Evolutionary conservation across 2,329 filamentous ascomycete genomes (phyloP), one percentile per base, ranked within the genome.

Genomic region (Phialophora tarda): DNA sequence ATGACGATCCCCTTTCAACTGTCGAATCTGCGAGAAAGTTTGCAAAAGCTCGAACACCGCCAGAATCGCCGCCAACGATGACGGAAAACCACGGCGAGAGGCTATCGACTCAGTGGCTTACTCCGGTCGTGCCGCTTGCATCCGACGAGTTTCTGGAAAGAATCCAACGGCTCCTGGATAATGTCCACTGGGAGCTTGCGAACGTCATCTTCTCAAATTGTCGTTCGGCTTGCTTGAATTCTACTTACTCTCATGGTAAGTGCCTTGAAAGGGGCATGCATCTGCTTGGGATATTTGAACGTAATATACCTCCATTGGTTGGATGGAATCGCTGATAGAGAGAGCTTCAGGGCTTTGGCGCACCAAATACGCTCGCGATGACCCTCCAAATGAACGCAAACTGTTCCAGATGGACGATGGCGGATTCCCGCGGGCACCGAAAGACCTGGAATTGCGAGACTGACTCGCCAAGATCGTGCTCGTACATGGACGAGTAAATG

Each of bases 191-290:
- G 47, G 47, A 50, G 47, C 47, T 50, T 17, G 47, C 21, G 3
- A 6, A 50, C 14, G n/a, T 50, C n/a, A 17, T 50, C 47, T 50
- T 50, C n/a, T 24, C 47, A 24, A 24, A 50, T 23, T 50, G 47
- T 50, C 47, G 47, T 50, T 23, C 21, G 47, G 21, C 47, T 50
- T 50, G 47, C 47, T 50, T 23, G 47, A 50, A 11, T 50, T 50
- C n/a, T 50, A 50, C 47, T 24, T 24, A 21, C 23, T 4, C 23
- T 1, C 6, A 50, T 8, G n/a, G 47, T 50, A 24, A 50, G n/a
- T 24, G 47, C 11, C n/a, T 24, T 50, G n/a, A 24, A 24, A 11
- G 4, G 7, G 47, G 7, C 11, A n/a, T 21, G 3, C 47, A 23
- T 24, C 21, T 26, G 21, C 21, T 17, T 10, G 8, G 12, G 8